Evolutionary conservation across 2,329 filamentous ascomycete genomes (phyloP), one percentile per base, ranked within the genome.

Genomic region (Epichloe coenophiala): DNA sequence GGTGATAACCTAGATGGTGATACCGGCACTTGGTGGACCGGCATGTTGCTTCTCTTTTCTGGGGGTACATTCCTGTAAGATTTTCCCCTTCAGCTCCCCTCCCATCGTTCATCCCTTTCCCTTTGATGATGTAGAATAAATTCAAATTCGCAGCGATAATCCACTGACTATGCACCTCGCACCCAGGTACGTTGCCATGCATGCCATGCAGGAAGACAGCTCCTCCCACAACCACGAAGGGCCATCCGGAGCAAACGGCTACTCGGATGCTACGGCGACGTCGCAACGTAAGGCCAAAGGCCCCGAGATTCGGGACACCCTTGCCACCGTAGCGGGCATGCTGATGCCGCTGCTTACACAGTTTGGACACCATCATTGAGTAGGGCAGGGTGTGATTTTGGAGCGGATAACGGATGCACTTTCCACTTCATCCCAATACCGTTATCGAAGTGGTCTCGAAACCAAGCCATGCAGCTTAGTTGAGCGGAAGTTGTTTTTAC

Each of bases 21-120:
- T 45, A 73, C 75, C 19, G 81, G 86, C 51, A 80, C 83, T 59
- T 96, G 88, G 82, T 90, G 87, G 73, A 97, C 91, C 0, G 93
- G 93, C 23, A 88, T 95, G 74, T 71, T 97, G 42, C 71, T 98
- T 8, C 72, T 97, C n/a, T 98, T 98, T 64, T 95, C 88, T 0
- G 93, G 86, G 93, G 93, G 93, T 15, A 98, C 93, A 0, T 98
- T 98, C 63, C 68, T 98, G 84, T 96, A 71, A 78, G 86, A 65
- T 21, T 47, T 23, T 8, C 5, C 15, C 15, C 1, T 15, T 15
- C 31, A 15, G 7, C 8, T 31, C 27, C 27, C 19, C 1, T 31
- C 27, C 27, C 27, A 11, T 31, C 0, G 3, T 11, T 35, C 11
- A 31, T 48, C 12, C 13, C 12, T 40, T 13, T 21, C 11, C 4